These are phyloP conservation scores for Chaetomiaceae sp. DNA, from an alignment of 2,329 filamentous ascomycete genomes.

Conservation along the genomic window DNA sequence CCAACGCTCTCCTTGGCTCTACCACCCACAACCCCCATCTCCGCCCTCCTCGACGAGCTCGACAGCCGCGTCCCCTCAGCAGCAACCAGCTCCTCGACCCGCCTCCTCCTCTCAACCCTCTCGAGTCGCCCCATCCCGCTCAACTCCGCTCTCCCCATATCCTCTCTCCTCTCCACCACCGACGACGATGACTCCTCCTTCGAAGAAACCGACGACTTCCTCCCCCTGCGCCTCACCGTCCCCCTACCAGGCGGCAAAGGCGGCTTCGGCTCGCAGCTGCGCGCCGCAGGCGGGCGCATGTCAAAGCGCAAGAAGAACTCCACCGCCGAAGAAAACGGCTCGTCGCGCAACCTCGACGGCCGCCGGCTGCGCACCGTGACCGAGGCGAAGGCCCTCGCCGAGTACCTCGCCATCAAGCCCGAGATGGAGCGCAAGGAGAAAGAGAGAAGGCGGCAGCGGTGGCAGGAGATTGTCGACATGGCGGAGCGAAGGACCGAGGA, in stretches of 20 bases:
- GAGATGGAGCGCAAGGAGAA: conserved; percentile 96
- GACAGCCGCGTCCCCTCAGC: conserved; percentile 56
- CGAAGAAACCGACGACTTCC: conserved; percentile 44
- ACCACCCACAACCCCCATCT: conserved; percentile 58
- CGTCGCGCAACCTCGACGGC: conserved; percentile 89
- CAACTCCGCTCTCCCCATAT: conserved; percentile 51
- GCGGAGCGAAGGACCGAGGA: conserved; percentile 82
- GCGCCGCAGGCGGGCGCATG: conserved; percentile 96
- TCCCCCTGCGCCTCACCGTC: conserved; percentile 75
- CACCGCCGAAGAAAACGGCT: conserved; percentile 74
- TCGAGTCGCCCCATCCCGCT: conserved; percentile 66
- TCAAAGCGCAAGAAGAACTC: conserved; percentile 71
- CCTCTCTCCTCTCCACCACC: conserved; percentile 52
- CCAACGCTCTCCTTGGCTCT: conserved; percentile 78
- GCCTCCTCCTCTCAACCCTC: conserved; percentile 76
- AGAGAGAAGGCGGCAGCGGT: conserved; percentile 75
- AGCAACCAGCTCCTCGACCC: conserved; percentile 37
- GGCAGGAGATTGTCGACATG: conserved; percentile 82
- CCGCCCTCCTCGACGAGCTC: conserved; percentile 61
- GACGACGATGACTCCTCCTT: background rate
- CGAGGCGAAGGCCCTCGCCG: conserved; percentile 90
- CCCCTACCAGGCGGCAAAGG: conserved; percentile 91
- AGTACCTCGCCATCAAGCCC: conserved; percentile 91
- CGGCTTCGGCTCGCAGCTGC: conserved; percentile 94
- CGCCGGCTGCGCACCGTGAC: conserved; percentile 85